Evolutionary conservation across 352 stramenopile species (phyloP), one percentile per base, ranked within the genome.

Genomic region (Plasmopara halstedii): DNA sequence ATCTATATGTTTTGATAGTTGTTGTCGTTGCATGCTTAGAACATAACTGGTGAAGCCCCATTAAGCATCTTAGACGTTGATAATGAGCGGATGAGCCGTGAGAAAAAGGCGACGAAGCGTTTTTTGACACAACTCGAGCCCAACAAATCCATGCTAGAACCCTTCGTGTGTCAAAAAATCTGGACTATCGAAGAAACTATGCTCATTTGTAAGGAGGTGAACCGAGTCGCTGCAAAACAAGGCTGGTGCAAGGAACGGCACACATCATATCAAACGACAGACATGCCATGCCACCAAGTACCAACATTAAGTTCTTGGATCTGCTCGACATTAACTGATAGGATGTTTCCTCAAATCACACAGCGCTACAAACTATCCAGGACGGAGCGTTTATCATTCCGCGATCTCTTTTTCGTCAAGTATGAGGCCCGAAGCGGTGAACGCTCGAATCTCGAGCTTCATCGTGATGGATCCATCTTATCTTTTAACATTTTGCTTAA

Each of bases 401-500:
- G 81, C 20, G 84, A 95, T 39, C 63, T 95, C 17, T 95, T 95
- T 46, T 92, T 78, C 46, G 84, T 95, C 47, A 89, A 89, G 40
- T 95, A 95, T 49, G 79, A 92, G 46, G 81, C 77, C 1, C 60
- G 58, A 2, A 40, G 38, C 0, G 69, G 65, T 8, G 78, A 85
- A 43, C 73, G 84, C 33, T 77, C 73, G 0, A 72, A 83, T 41
- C 66, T 98, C 6, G 74, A 85, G 32, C 65, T 95, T 46, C 92
- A 98, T 55, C 87, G 88, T 15, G 90, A 98, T 56, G 92, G 90
- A 20, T 97, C 88, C 6, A 70, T 96, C 4, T 52, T 98, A n/a
- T 97, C 88, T n/a, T 97, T 97, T 57, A 96, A 95, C 42, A 58
- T 97, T 15, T 42, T 97, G 39, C 64, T 98, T 6, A 95, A 95